Evolutionary conservation across 139 green algal genomes (phyloP).

Genomic region (Picochlorum sp.): DNA sequence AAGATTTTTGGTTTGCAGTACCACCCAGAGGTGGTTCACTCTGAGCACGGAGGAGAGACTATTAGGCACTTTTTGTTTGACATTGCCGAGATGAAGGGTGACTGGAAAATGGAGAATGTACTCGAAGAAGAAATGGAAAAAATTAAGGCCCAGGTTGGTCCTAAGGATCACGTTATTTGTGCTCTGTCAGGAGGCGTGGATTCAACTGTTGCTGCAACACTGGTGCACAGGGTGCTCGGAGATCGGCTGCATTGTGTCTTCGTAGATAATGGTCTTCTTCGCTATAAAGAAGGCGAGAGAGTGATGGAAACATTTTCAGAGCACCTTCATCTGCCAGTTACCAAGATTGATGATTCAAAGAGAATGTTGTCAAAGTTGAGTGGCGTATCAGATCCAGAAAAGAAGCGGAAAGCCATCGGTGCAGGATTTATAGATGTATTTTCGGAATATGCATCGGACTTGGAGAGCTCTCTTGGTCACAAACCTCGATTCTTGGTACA

Average conservation of each 20-base stretch:
- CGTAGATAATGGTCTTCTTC: constrained; percentile 96
- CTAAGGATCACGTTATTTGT: constrained; percentile 90
- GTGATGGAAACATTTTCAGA: constrained; percentile 93
- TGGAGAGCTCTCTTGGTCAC: constrained; percentile 59
- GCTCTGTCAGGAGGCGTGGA: constrained; percentile 96
- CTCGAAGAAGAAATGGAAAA: constrained; percentile 83
- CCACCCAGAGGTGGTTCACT: constrained; percentile 94
- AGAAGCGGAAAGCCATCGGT: constrained; percentile 95
- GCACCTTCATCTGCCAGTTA: constrained; percentile 96
- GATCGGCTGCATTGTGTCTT: constrained; percentile 98
- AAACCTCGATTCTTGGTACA: constrained; percentile 77
- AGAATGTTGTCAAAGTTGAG: constrained; percentile 32
- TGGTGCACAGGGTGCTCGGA: constrained; percentile 92
- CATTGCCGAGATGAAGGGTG: constrained; percentile 50
- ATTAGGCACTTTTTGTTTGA: constrained; percentile 82
- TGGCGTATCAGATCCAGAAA: constrained; percentile 87
- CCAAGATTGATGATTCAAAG: constrained; percentile 72
- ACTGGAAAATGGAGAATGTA: constrained; percentile 96
- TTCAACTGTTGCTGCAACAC: constrained; percentile 86
- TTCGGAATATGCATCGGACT: constrained; percentile 61
- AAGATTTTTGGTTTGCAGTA: constrained; percentile 93
- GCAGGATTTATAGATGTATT: constrained; percentile 91
- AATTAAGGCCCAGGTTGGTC: constrained; percentile 62
- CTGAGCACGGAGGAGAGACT: constrained; percentile 66
- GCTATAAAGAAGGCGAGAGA: constrained; percentile 82